phyloP scores from a whole-genome alignment of 495 filamentous ascomycete species.

The Penicillium goetzii region DNA sequence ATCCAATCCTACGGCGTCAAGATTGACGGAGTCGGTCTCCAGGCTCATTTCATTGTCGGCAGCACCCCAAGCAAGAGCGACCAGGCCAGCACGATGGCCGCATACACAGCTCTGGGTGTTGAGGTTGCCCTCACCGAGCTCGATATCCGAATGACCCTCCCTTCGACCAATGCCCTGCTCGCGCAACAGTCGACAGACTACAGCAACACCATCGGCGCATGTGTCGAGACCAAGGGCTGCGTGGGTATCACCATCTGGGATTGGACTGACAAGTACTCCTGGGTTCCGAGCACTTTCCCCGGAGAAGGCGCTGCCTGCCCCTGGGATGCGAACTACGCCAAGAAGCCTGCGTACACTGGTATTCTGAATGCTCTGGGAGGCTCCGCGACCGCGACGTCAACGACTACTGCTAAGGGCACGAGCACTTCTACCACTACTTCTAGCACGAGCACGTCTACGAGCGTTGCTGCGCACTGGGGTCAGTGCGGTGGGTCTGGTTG shows the following conservation, averaged over 20 bases:
- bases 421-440: slow-evolving; percentile 32
- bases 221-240: slow-evolving; percentile 59
- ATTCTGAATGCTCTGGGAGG: slow-evolving; percentile 38
- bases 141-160: slow-evolving; percentile 59
- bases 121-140: slow-evolving; percentile 67
- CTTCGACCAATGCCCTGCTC: slow-evolving; percentile 50
- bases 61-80: slow-evolving; percentile 50
- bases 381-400: slow-evolving; percentile 12
- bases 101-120: slow-evolving; percentile 54
- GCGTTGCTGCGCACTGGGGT: slow-evolving; percentile 46
- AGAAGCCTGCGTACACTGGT: slow-evolving; percentile 61
- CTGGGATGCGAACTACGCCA: slow-evolving; percentile 57
- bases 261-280: slow-evolving; percentile 64
- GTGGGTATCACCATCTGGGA: slow-evolving; percentile 72
- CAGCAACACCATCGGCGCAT: slow-evolving; percentile 58
- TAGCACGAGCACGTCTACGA: slow-evolving; percentile 26
- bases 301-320: slow-evolving; percentile 55
- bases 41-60: slow-evolving; percentile 64
- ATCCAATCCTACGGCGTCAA: slow-evolving; percentile 55
- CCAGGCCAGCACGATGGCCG: slow-evolving; percentile 52
- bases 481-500: slow-evolving; percentile 58
- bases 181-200: slow-evolving; percentile 63
- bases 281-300: slow-evolving; percentile 60
- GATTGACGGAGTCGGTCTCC: slow-evolving; percentile 69
- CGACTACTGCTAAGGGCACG: slow-evolving; percentile 14